These are phyloP conservation scores for Melaleuca quinquenervia DNA, from an alignment of 345 rosid species.

Conservation along the genomic window DNA sequence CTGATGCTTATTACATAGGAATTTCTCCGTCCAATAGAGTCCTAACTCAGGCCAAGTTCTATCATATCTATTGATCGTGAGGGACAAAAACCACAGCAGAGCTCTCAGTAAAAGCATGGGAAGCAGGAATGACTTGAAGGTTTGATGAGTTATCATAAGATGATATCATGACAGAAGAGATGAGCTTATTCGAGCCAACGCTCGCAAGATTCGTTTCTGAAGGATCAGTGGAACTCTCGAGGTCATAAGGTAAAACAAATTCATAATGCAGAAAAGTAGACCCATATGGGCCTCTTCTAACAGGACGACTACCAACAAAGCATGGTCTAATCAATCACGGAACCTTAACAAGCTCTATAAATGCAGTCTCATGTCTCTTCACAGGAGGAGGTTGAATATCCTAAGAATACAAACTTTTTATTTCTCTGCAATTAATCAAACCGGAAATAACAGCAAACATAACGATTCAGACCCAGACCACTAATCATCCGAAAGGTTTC, in stretches of 20 bases:
- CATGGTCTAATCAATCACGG: neutral
- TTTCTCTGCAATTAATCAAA: neutral
- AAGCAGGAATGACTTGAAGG: neutral
- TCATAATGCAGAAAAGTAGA: neutral
- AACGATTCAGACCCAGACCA: neutral
- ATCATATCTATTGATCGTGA: neutral
- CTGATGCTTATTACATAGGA: neutral
- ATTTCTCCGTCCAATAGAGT: neutral
- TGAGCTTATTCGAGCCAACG: neutral
- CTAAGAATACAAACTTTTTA: neutral
- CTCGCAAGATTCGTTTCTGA: neutral
- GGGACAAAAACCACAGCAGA: neutral
- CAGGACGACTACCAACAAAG: neutral
- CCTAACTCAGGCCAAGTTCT: neutral
- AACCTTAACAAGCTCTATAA: neutral
- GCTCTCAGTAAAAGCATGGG: neutral
- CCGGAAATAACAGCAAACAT: neutral
- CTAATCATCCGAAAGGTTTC: neutral
- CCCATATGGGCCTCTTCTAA: neutral
- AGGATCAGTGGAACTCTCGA: neutral
- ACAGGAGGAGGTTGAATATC: neutral
- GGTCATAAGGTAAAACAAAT: neutral
- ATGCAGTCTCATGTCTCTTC: neutral
- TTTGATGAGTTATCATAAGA: neutral
- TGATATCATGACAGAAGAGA: neutral